Evolutionary conservation across 1,284 basidiomycete genomes (phyloP), one percentile per base, ranked within the genome.

Genomic region (Boletus hoseneyae): DNA sequence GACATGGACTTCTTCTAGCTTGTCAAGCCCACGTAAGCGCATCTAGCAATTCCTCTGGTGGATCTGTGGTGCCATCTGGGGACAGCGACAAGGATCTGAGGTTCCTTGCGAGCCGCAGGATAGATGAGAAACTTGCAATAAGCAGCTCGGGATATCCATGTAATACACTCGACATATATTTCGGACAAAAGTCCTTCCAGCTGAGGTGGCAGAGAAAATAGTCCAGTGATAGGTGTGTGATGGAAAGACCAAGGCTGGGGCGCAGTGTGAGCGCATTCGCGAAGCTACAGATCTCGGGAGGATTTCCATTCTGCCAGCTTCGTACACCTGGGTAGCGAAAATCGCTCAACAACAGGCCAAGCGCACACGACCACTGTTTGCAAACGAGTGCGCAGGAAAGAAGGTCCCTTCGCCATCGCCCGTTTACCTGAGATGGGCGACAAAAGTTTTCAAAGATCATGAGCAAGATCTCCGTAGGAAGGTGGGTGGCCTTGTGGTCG

Each of bases 381-480:
- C 48, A 50, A 11, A 50, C 38, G 19, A 40, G 48, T 16, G 38
- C 46, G 7, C 32, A 41, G 4, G 38, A 25, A 3, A 50, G 27
- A 3, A 50, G 33, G 29, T 50, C 45, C 45, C 15, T 50, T 29
- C 37, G 16, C 37, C 46, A 50, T 23, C 37, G 9, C 30, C 16
- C 29, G 27, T 42, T 33, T 12, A 13, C 15, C 15, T 18, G 8
- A 3, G 32, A n/a, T n/a, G 23, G 12, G 4, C 25, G 6, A 13
- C n/a, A 29, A 23, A 51, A 3, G 23, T 29, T 30, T n/a, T 30
- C 21, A 10, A 51, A 50, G 34, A 50, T 36, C 16, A 19, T 18
- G 15, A 13, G 13, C 8, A 42, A 21, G 27, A 52, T 13, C 16
- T 51, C 45, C 19, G 18, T 29, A 5, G 48, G 48, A 16, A 43